These are phyloP conservation scores for Pseudomassariella vexata DNA, from an alignment of 2,329 filamentous ascomycete species.

Conservation along the genomic window DNA sequence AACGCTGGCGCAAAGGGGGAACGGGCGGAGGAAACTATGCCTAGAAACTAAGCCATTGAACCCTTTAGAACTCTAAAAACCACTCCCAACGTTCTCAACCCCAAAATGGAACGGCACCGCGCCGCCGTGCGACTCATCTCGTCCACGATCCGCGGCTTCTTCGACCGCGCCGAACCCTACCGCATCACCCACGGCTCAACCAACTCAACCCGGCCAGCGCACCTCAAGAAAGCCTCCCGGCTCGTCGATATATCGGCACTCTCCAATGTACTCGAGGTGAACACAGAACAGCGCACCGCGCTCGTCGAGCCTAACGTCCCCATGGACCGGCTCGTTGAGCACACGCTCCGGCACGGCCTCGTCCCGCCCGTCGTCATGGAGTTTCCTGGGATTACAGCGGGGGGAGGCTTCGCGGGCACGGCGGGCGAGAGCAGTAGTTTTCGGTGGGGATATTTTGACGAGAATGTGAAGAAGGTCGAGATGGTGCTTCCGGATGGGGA, in stretches of 20 bases:
- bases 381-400: slow-evolving; percentile 70
- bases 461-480: slow-evolving; percentile 57
- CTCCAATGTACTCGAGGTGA: slow-evolving; percentile 57
- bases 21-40: no score
- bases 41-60: no score
- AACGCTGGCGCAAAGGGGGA: no score
- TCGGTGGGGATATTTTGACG: slow-evolving; percentile 66
- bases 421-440: slow-evolving; percentile 67
- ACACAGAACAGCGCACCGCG: slow-evolving; percentile 48
- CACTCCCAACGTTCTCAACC: no score
- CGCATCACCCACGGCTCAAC: slow-evolving; percentile 74
- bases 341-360: slow-evolving; percentile 58
- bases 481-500: slow-evolving; percentile 65
- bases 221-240: slow-evolving; percentile 27
- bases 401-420: slow-evolving; percentile 66
- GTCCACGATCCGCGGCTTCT: slow-evolving; percentile 40
- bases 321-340: slow-evolving; percentile 65
- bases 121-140: slow-evolving; percentile 42
- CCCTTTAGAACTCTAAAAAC: no score
- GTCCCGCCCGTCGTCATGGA: slow-evolving; percentile 71
- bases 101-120: slow-evolving; percentile 44
- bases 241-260: slow-evolving; percentile 63
- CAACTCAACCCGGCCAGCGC: slow-evolving; percentile 62
- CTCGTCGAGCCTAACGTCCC: slow-evolving; percentile 72
- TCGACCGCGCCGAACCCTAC: slow-evolving; percentile 50